Evolutionary conservation across 2,329 filamentous ascomycete species (phyloP).

Genomic region (Phoma sp.): DNA sequence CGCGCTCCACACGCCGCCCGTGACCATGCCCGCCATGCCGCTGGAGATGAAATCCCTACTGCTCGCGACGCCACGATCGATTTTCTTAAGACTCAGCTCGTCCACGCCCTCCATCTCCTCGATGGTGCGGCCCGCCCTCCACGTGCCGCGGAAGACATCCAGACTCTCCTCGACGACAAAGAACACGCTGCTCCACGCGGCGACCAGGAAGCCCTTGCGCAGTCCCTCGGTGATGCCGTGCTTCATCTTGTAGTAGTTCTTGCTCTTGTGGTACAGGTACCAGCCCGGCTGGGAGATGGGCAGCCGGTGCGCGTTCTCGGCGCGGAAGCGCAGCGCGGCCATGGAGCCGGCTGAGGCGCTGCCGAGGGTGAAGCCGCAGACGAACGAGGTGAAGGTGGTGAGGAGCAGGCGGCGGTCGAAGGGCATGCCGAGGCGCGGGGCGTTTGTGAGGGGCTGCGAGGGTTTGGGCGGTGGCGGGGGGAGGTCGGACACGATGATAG

Average conservation of each 20-base stretch:
- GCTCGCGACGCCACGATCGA: conserved; percentile 46
- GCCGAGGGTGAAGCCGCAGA: conserved; percentile 74
- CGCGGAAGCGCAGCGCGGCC: conserved; percentile 83
- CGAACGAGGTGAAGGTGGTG: conserved; percentile 67
- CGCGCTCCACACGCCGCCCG: conserved; percentile 85
- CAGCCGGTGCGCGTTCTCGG: conserved; percentile 94
- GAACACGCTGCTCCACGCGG: conserved; percentile 76
- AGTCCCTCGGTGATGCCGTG: conserved; percentile 80
- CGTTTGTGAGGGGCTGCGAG: conserved; percentile 18
- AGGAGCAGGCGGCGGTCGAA: conserved; percentile 70
- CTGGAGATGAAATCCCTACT: conserved; percentile 76
- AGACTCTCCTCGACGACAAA: conserved; percentile 85
- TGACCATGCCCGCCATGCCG: conserved; percentile 79
- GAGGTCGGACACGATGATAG: not conserved
- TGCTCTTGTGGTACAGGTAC: conserved; percentile 99
- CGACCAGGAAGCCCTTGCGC: conserved; percentile 73
- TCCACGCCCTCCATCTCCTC: conserved; percentile 46
- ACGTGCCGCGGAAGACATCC: conserved; percentile 66
- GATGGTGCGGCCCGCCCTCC: conserved; percentile 52
- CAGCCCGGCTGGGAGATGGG: conserved; percentile 83
- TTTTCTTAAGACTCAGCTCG: conserved; percentile 37
- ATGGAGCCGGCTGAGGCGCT: conserved; percentile 74
- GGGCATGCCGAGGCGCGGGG: conserved; percentile 64
- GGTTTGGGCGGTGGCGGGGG: conserved; percentile 13
- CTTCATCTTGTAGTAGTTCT: conserved; percentile 86